Percentiles rank a stretch among this genome's conserved stretches.
Conservation (phyloP, 2,329 filamentous ascomycete species). For the Neofusicoccum laricinum region DNA sequence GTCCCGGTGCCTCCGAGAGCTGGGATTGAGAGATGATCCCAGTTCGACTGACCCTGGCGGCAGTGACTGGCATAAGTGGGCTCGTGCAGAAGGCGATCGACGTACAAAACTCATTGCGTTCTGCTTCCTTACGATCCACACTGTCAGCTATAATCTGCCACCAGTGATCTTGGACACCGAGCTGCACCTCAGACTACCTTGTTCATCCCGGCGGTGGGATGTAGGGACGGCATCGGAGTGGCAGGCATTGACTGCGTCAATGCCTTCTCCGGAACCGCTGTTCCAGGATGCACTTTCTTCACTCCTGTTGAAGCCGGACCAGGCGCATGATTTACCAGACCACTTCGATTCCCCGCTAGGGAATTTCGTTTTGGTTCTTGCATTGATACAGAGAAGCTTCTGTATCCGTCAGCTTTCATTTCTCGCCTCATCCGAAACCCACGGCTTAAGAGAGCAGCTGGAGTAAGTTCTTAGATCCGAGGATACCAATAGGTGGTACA, state of each 20-base stretch:
- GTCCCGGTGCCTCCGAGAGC: constrained; percentile 23
- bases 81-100: constrained; percentile 27
- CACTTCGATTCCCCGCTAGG: constrained; percentile 30
- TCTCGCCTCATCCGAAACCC: constrained; percentile 22
- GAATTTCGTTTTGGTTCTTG: constrained; percentile 31
- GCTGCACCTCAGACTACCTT: constrained; percentile 27
- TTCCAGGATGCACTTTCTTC: constrained; percentile 28
- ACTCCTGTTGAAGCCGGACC: constrained; percentile 25
- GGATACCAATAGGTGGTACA: too few relatives aligned
- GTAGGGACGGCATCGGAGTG: constrained; percentile 28
- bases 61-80: constrained; percentile 30
- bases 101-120: constrained; percentile 32
- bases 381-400: constrained; percentile 29
- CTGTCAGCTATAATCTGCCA: constrained; percentile 31
- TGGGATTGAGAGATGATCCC: constrained; percentile 25
- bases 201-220: constrained; percentile 27
- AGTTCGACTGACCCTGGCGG: constrained; percentile 19
- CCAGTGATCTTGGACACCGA: constrained; percentile 30
- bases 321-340: constrained; percentile 20
- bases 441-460: constrained; percentile 25
- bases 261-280: constrained; percentile 26
- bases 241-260: constrained; percentile 19
- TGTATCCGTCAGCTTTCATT: constrained; percentile 28
- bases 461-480: constrained; percentile 11
- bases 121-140: constrained; percentile 33